A percentile compares a stretch with the other conserved stretches of the same genome.
phyloP scores from a whole-genome alignment of 2,329 filamentous ascomycete genomes.

The Pleoardoris graminearum region DNA sequence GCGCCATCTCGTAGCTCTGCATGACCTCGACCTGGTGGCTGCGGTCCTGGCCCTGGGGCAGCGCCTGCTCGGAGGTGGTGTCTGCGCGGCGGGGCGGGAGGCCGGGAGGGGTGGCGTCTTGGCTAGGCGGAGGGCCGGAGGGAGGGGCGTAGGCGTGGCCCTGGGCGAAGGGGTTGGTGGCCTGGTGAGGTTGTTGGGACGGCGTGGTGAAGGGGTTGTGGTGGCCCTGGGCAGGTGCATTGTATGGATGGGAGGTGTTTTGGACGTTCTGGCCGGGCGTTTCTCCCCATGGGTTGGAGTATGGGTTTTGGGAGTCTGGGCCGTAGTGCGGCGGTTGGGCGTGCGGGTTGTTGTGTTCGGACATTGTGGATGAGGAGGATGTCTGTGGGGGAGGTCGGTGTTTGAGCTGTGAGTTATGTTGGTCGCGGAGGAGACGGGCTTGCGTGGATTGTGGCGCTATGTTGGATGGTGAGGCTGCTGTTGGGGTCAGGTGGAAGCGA shows the following conservation, averaged over 20 bases:
- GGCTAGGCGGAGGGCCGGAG: not conserved
- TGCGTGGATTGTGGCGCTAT: slow-evolving; percentile 7
- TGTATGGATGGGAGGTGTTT: not conserved
- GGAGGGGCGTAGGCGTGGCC: not conserved
- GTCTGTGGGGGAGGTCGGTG: too few relatives aligned
- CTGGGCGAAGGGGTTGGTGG: not conserved
- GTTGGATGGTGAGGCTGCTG: not conserved
- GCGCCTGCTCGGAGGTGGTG: slow-evolving; percentile 38
- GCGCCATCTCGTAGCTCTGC: slow-evolving; percentile 44
- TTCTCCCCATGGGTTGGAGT: slow-evolving; percentile 8
- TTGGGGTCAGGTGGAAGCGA: not conserved
- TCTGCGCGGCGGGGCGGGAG: slow-evolving; percentile 35
- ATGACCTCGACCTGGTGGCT: slow-evolving; percentile 49
- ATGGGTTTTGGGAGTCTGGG: slow-evolving; percentile 1
- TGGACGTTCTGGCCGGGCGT: too few relatives aligned
- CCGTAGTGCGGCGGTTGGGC: slow-evolving; percentile 4
- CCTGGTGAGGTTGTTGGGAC: not conserved
- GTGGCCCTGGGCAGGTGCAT: not conserved
- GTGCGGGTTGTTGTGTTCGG: not conserved
- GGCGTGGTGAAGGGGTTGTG: not conserved
- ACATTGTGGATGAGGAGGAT: not conserved
- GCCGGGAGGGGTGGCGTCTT: slow-evolving; percentile 20
- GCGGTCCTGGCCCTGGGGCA: slow-evolving; percentile 47
- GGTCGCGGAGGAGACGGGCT: not conserved
- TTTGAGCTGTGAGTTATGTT: not conserved